Conservation (phyloP, 768 basidiomycete genomes). For the Tulasnella sp. region DNA sequence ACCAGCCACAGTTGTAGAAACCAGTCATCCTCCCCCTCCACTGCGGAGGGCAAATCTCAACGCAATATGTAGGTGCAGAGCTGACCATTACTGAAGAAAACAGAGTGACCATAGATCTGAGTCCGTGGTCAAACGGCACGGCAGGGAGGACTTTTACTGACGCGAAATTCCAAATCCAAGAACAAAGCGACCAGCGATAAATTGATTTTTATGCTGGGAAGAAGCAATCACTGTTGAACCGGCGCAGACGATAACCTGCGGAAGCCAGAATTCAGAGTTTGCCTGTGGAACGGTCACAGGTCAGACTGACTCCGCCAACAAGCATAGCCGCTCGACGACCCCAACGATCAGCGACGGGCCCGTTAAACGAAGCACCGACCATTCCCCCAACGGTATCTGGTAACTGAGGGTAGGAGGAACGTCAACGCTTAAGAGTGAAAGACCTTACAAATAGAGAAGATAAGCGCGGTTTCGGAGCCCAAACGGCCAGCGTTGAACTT, state of each 20-base stretch:
- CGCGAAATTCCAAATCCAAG: too few species aligned
- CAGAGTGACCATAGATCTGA: neutral
- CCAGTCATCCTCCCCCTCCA: slow-evolving; percentile 43
- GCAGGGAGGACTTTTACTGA: neutral
- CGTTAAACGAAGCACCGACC: slow-evolving; percentile 25
- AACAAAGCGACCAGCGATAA: slow-evolving; percentile 39
- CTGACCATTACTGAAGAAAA: slow-evolving; percentile 22
- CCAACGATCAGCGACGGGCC: slow-evolving; percentile 25
- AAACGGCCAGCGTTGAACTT: slow-evolving; percentile 21
- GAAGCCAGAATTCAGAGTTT: slow-evolving; percentile 41
- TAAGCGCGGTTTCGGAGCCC: slow-evolving; percentile 21
- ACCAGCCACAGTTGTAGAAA: slow-evolving; percentile 30
- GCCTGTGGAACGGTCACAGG: slow-evolving; percentile 21
- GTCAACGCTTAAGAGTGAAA: neutral
- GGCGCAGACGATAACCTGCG: slow-evolving; percentile 22
- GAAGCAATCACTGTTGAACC: slow-evolving; percentile 38
- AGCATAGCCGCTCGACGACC: slow-evolving; percentile 27
- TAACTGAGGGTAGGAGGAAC: neutral
- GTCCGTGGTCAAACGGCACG: neutral
- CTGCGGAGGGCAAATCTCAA: slow-evolving; percentile 49
- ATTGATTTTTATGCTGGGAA: slow-evolving; percentile 34
- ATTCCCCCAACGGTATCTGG: slow-evolving; percentile 24
- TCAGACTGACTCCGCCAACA: slow-evolving; percentile 19
- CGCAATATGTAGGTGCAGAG: slow-evolving; percentile 34
- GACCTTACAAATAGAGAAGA: slow-evolving; percentile 23